Evolutionary conservation across 176 grass and related monocot genomes (phyloP), one percentile per base, ranked within the genome.

Genomic region (Aegilops umbellulata): DNA sequence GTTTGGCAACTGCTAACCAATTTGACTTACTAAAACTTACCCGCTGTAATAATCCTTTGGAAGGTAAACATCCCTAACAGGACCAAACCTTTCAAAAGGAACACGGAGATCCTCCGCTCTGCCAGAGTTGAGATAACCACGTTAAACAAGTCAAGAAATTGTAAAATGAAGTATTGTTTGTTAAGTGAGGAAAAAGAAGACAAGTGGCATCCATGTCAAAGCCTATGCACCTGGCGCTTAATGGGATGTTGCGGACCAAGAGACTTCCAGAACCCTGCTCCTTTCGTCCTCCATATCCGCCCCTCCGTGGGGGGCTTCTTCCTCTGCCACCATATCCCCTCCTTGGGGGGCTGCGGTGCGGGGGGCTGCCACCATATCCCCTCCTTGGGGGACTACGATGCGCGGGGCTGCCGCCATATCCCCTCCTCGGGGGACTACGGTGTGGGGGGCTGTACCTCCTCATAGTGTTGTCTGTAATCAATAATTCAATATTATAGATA

Each of bases 21-120:
- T 29, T 23, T 38, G 25, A 69, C 67, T 41, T 60, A 79, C 14
- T 32, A 84, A 84, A 11, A 69, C 92, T 76, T 83, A 97, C 94
- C 94, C 94, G 39, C 69, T 89, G 76, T 94, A 97, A 87, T 94
- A 97, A 61, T 97, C 92, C 83, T 92, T 97, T 31, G 94, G 94
- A 79, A 97, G 76, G 86, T 97, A 97, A 86, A 97, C 92, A 94
- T 97, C 94, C 75, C 92, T 83, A 15, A 97, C 94, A 65, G 94
- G 94, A 42, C 94, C 94, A 92, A 97, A 97, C 83, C 94, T 94
- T 92, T 97, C 94, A 73, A 97, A 97, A 84, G 90, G 86, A 83
- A 82, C 88, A 85, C 94, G 90, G 79, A 97, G 79, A 47, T 97
- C 94, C n/a, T 97, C 94, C 1, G 66, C 46, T 65, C 94, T 97